Evolutionary conservation across 306 rosid genomes (phyloP).

Genomic region (Hippophae gyantsensis): DNA sequence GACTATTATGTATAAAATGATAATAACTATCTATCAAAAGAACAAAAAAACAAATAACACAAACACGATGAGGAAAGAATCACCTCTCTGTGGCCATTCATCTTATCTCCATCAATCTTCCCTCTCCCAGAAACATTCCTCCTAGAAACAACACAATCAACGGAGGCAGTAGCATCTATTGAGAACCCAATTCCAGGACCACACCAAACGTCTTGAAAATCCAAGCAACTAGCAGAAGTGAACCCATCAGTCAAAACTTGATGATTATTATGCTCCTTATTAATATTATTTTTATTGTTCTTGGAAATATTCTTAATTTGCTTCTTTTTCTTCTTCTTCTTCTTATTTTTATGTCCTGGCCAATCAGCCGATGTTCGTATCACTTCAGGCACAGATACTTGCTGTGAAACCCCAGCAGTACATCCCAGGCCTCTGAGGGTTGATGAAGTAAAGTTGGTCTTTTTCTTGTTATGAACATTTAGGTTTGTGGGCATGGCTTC

Average conservation of each 20-base stretch:
- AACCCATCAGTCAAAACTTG: constrained; percentile 37
- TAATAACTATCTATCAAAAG: background rate
- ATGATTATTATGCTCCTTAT: constrained; percentile 14
- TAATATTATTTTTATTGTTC: constrained; percentile 15
- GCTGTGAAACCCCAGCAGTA: constrained; percentile 60
- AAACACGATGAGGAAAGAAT: background rate
- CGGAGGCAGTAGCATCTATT: constrained; percentile 54
- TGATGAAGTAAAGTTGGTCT: constrained; percentile 48
- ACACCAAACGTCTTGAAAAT: constrained; percentile 92
- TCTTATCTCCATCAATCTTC: constrained; percentile 62
- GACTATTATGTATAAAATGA: no score
- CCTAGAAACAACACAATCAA: constrained; percentile 75
- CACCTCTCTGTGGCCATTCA: constrained; percentile 57
- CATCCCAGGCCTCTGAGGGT: constrained; percentile 80
- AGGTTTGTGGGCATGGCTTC: constrained; percentile 32
- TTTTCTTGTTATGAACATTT: constrained; percentile 44
- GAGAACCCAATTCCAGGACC: constrained; percentile 92
- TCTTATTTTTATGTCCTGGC: constrained; percentile 21
- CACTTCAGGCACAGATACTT: constrained; percentile 80
- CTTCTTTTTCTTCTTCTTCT: constrained; percentile 49
- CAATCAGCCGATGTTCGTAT: constrained; percentile 74
- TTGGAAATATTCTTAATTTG: constrained; percentile 24
- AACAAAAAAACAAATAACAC: background rate
- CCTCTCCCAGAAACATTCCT: constrained; percentile 56
- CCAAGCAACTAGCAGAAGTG: constrained; percentile 38